Evolutionary conservation across 495 filamentous ascomycete genomes (phyloP), one percentile per base, ranked within the genome.

Genomic region (Cenococcum geophilum): DNA sequence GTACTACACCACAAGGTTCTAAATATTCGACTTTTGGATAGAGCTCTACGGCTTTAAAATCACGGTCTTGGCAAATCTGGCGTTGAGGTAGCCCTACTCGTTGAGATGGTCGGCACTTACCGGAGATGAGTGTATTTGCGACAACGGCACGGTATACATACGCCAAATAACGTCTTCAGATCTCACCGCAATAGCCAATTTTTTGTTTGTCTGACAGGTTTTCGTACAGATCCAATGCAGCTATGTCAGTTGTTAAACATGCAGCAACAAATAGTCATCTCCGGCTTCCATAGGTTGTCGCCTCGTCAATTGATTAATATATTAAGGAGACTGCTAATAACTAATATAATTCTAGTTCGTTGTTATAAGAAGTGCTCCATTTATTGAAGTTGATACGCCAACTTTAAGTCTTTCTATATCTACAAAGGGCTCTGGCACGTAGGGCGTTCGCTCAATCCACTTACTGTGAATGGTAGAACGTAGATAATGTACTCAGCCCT

Each of bases 221-320:
- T 14, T 52, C 25, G 9, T 25, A 23, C 49, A n/a, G 22, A 23
- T 23, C 10, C 49, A 23, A 25, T 52, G 23, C 49, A 23, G 23
- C 21, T 45, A 14, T 52, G 23, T 25, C 8, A 52, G 49, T 52
- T 1, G 21, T 10, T 25, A 52, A 27, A 52, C 49, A 52, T 52
- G 25, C 49, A 52, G 18, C 49, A 27, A 32, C 49, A 52, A 52
- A 52, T 52, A 52, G 25, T 14, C 25, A 52, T 22, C 49, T 27
- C 49, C 8, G 1, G 25, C 21, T 16, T 22, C 23, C 20, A 1
- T 6, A 2, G 18, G 21, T 9, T 32, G 8, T 25, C 14, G 6
- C 21, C 16, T 16, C 16, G 25, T n/a, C 45, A 20, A 12, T 10
- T 52, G 21, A 25, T 52, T 52, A 8, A 27, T 25, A 32, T 52